phyloP scores from a whole-genome alignment of 495 filamentous ascomycete genomes.

The Tuber brumale region DNA sequence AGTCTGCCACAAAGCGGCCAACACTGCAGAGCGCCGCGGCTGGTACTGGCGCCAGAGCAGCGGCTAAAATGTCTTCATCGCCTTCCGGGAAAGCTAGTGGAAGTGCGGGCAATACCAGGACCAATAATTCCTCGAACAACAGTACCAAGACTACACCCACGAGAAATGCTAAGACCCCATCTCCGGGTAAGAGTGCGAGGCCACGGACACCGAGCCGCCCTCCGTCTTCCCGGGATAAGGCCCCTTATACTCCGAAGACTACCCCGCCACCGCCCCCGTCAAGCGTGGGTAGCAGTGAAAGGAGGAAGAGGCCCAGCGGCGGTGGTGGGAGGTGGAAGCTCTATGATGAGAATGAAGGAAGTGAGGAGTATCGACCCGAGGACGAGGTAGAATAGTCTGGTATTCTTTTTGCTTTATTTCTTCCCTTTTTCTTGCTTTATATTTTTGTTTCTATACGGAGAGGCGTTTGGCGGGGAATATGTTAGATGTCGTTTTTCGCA shows the following conservation, averaged over 20 bases:
- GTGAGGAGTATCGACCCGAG: conserved; percentile 23
- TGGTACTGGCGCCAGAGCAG: neutral
- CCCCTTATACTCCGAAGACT: neutral
- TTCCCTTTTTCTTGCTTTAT: neutral
- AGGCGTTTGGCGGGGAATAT: neutral
- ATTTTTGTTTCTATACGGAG: neutral
- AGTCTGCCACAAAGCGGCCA: conserved; percentile 12
- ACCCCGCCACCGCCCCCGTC: neutral
- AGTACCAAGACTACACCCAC: neutral
- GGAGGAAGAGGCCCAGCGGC: conserved; percentile 1
- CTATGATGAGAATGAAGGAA: conserved; percentile 22
- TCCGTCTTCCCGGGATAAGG: conserved; percentile 14
- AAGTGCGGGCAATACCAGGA: neutral
- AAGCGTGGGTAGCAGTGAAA: conserved; percentile 4
- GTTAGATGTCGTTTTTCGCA: neutral
- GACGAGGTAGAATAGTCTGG: neutral
- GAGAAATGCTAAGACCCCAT: neutral
- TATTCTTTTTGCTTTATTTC: neutral
- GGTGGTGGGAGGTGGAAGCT: conserved; percentile 14
- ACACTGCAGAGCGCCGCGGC: conserved; percentile 9
- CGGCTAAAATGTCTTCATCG: neutral
- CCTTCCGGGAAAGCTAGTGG: neutral
- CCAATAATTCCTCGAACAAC: neutral
- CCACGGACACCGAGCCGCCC: conserved; percentile 11
- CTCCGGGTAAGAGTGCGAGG: neutral